Conservation (phyloP, 257 asterid species). For the Nicotiana otophora region DNA sequence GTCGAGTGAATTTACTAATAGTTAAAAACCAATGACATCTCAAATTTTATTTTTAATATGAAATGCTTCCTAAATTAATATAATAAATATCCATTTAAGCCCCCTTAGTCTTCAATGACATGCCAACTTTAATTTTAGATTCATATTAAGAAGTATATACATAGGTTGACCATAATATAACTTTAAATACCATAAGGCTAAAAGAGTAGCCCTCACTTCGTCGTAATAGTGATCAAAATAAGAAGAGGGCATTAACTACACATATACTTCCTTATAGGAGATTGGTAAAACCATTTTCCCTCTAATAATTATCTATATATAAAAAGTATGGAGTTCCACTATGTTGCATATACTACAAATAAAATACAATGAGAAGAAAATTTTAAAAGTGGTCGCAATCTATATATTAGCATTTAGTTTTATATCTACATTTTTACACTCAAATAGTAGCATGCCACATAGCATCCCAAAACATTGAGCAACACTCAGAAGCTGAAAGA, state of each 20-base stretch:
- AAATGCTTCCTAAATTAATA: too few relatives aligned
- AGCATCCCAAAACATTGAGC: slow-evolving; percentile 36
- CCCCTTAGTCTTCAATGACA: too few relatives aligned
- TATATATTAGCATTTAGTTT: background rate
- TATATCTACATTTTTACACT: slow-evolving; percentile 26
- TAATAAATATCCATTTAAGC: too few relatives aligned
- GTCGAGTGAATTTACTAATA: too few relatives aligned
- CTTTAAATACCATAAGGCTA: too few relatives aligned
- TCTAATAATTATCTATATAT: background rate
- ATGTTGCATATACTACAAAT: background rate
- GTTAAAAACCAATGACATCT: too few relatives aligned
- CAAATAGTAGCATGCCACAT: slow-evolving; percentile 22
- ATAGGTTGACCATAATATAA: too few relatives aligned
- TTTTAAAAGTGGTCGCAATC: background rate
- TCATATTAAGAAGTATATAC: too few relatives aligned
- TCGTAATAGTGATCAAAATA: too few relatives aligned
- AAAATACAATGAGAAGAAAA: background rate
- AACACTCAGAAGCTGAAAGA: slow-evolving; percentile 6
- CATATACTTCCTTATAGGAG: background rate
- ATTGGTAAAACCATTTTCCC: background rate
- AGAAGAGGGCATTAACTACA: background rate
- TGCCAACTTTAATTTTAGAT: too few relatives aligned
- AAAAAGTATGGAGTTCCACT: background rate
- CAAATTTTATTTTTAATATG: too few relatives aligned
- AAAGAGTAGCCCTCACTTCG: too few relatives aligned